Base-by-base conservation (phyloP, 768 basidiomycete genomes). In the Boletus tylopilopsis region DNA sequence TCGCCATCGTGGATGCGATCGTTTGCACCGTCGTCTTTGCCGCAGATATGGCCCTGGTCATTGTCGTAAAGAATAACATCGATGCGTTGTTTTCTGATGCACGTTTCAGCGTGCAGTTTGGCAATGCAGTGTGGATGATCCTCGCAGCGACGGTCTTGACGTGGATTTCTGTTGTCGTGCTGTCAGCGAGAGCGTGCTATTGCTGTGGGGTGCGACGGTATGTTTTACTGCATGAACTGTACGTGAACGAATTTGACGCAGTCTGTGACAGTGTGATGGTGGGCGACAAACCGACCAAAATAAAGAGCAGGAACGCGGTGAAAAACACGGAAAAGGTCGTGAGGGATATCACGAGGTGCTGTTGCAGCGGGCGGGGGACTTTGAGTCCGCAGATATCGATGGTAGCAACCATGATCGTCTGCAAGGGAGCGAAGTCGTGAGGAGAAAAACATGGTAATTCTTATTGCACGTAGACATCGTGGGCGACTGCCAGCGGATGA, bases 231-330 rank as follows among this genome's bases (percentile, higher is more conserved):
- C n/a, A n/a, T n/a, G n/a, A n/a, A n/a, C n/a, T n/a, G n/a, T n/a
- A n/a, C n/a, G n/a, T n/a, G n/a, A n/a, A n/a, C n/a, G n/a, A n/a
- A n/a, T n/a, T n/a, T n/a, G n/a, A n/a, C n/a, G n/a, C n/a, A n/a
- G n/a, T n/a, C n/a, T n/a, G n/a, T n/a, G n/a, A n/a, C n/a, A n/a
- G 85, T 63, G 84, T 81, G 68, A 93, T 85, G 2, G 90, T 80
- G 30, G 85, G 66, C 5, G 88, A 90, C 42, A 93, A 68, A 3
- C 82, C 85, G 47, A 90, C 82, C 48, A 93, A 76, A 27, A 93
- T 75, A 47, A 86, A 77, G 45, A 93, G 78, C n/a, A 90, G 38
- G 66, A 87, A 91, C 4, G 83, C 77, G 3, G 64, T 59, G 56
- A 86, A 60, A 42, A 87, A 80, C 21, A 83, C 63, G 23, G 71